These are phyloP conservation scores for Gynandropsis gynandra DNA, from an alignment of 345 rosid genomes.

Conservation along the genomic window DNA sequence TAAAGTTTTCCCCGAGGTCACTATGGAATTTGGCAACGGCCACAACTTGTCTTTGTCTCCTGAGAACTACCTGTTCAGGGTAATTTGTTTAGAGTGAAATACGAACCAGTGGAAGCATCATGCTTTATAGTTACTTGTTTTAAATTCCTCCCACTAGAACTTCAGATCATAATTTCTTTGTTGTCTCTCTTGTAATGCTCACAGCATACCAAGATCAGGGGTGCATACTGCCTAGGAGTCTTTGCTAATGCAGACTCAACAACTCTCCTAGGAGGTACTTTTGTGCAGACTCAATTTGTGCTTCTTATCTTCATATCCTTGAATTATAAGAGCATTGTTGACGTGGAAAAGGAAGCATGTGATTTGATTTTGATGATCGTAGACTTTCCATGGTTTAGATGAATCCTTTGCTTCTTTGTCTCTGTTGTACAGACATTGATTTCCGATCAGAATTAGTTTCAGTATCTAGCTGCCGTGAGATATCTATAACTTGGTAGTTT, in stretches of 20 bases:
- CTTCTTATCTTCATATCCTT: slow-evolving; percentile 1
- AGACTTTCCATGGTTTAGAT: no score
- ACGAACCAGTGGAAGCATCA: slow-evolving; percentile 6
- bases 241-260: slow-evolving; percentile 63
- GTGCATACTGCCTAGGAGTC: slow-evolving; percentile 74
- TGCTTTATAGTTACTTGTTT: slow-evolving; percentile 10
- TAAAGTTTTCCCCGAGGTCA: slow-evolving; percentile 46
- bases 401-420: no score
- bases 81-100: slow-evolving; percentile 31
- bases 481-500: slow-evolving; percentile 13
- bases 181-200: slow-evolving; percentile 21
- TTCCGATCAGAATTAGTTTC: no score
- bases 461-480: no score
- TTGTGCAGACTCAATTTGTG: slow-evolving; percentile 9
- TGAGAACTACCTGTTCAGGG: slow-evolving; percentile 74
- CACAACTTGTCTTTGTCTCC: slow-evolving; percentile 58
- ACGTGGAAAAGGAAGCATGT: no score
- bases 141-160: neutral
- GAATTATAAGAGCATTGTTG: neutral
- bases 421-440: no score
- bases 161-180: slow-evolving; percentile 2
- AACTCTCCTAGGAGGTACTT: slow-evolving; percentile 75
- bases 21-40: slow-evolving; percentile 54
- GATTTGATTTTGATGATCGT: no score
- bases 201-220: slow-evolving; percentile 56